Evolutionary conservation across 305 asterid genomes (phyloP).

Genomic region (Salvia sclarea): DNA sequence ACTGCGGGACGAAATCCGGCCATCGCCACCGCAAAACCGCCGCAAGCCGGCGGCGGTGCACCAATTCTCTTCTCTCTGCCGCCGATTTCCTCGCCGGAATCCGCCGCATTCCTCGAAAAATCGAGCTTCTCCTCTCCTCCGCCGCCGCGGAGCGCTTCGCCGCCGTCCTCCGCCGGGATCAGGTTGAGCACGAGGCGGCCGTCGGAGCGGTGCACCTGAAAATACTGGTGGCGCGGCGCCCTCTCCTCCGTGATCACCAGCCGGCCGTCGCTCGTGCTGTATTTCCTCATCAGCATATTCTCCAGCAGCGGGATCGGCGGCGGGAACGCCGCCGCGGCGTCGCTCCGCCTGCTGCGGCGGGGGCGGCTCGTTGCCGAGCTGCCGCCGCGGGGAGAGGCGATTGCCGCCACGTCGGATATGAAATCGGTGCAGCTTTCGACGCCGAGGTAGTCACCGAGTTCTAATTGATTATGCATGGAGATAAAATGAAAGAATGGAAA

Average conservation of each 20-base stretch:
- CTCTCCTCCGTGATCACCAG: constrained; percentile 41
- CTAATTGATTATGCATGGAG: constrained; percentile 33
- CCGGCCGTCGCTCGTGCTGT: constrained; percentile 42
- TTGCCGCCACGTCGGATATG: constrained; percentile 23
- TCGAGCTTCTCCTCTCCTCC: constrained; percentile 17
- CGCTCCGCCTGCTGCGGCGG: background rate
- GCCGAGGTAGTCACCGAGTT: constrained; percentile 51
- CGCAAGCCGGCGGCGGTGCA: constrained; percentile 26
- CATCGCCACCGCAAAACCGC: constrained; percentile 37
- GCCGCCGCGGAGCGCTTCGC: background rate
- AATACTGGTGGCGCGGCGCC: constrained; percentile 47
- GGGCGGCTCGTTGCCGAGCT: background rate
- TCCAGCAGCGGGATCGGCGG: constrained; percentile 45
- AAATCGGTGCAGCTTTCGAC: constrained; percentile 53
- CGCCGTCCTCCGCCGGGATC: constrained; percentile 32
- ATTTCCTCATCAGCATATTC: constrained; percentile 42
- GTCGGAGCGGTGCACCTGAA: constrained; percentile 45
- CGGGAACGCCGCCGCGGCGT: constrained; percentile 31
- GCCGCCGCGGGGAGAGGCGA: background rate
- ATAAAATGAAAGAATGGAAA: background rate
- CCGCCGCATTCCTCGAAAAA: background rate
- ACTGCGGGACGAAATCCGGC: constrained; percentile 33
- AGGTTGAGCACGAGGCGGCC: constrained; percentile 60
- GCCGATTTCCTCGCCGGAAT: constrained; percentile 8
- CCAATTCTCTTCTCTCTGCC: constrained; percentile 15